Evolutionary conservation across 2,329 filamentous ascomycete species (phyloP), one percentile per base, ranked within the genome.

Genomic region (Thermoascus crustaceus): DNA sequence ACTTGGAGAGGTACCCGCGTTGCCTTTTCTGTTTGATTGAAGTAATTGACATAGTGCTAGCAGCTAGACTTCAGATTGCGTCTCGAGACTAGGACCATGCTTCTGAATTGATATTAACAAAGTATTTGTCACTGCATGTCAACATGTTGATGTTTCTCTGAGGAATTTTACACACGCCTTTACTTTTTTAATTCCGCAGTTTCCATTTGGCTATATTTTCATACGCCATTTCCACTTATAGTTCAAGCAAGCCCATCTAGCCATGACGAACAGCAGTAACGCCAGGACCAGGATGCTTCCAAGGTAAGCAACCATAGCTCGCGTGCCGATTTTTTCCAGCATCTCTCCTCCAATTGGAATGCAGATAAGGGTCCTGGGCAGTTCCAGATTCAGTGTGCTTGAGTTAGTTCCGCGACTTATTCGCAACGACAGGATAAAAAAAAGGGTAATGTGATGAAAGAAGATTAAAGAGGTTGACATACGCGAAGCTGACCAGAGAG

Each of bases 321-420:
- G 53, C 3, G 63, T 55, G 0, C 68, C 68, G 24, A 69, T 63
- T 4, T 55, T 61, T 29, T 71, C 58, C 1, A 72, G 59, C 61
- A 72, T 63, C 34, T 68, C 60, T 9, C 69, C 69, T 7, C 64
- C 65, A 7, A 69, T 59, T 0, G 69, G 69, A 2, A 71, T 64
- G 5, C 66, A 63, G 1, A 72, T 55, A 5, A 73, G 48, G 0
- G 70, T 59, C 0, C 55, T 59, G 34, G 19, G 17, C 2, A 35
- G 18, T 19, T 14, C 33, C 9, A 6, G 13, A 26, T 8, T 18
- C 27, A 32, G 20, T 20, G n/a, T 7, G n/a, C n/a, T n/a, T n/a
- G n/a, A n/a, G n/a, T n/a, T n/a, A n/a, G n/a, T n/a, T n/a, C n/a
- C n/a, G n/a, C n/a, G n/a, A n/a, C n/a, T n/a, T n/a, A n/a, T n/a